Conservation (phyloP, 805 yeast genomes). For the Metschnikowia cubensis region DNA sequence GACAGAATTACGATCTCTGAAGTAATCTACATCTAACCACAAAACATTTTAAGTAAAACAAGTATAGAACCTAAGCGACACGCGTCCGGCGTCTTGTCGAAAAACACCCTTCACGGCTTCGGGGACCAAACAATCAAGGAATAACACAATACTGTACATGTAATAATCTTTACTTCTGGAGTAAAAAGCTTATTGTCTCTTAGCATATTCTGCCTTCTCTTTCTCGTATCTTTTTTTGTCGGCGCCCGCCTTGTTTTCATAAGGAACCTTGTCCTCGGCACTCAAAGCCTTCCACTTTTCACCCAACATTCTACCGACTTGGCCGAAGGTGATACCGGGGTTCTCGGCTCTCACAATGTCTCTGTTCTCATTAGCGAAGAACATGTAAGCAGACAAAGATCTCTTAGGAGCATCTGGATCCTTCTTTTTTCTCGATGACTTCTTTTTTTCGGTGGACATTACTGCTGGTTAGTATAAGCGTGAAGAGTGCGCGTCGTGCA, state of each 20-base stretch:
- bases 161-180: slow-evolving; percentile 4
- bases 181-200: slow-evolving; percentile 25
- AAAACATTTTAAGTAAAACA: slow-evolving; percentile 3
- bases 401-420: slow-evolving; percentile 99
- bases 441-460: slow-evolving; percentile 38
- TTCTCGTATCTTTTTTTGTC: slow-evolving; percentile 98
- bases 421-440: slow-evolving; percentile 46
- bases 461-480: slow-evolving; percentile 10
- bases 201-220: slow-evolving; percentile 83
- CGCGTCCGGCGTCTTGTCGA: slow-evolving; percentile 3
- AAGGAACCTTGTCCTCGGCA: slow-evolving; percentile 81
- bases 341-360: slow-evolving; percentile 92
- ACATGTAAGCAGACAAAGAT: slow-evolving; percentile 97
- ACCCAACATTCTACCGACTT: slow-evolving; percentile 92
- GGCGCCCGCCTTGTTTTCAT: slow-evolving; percentile 87
- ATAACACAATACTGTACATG: slow-evolving; percentile 15
- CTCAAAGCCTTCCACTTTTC: slow-evolving; percentile 93
- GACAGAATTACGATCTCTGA: neutral
- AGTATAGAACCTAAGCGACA: slow-evolving; percentile 2
- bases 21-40: neutral
- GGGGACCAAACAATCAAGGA: slow-evolving; percentile 4
- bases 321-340: slow-evolving; percentile 92
- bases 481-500: slow-evolving; percentile 2
- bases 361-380: slow-evolving; percentile 96
- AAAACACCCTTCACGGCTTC: slow-evolving; percentile 2